Percentiles rank a stretch among this genome's conserved stretches.
phyloP scores from a whole-genome alignment of 768 basidiomycete species.

The Brasilioporus rufonigricans region DNA sequence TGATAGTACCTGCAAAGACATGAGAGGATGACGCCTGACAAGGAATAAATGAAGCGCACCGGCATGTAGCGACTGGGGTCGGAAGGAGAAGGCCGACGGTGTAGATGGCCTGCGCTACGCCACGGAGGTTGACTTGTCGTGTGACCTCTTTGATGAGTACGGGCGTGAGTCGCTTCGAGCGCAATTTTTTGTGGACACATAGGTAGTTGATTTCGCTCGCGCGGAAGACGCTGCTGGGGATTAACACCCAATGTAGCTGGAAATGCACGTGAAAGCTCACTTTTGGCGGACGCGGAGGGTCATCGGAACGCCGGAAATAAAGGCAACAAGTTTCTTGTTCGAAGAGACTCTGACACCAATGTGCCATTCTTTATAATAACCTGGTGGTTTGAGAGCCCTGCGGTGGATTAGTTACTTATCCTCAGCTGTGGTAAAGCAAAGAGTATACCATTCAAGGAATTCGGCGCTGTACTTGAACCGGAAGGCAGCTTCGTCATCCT shows the following conservation, averaged over 20 bases:
- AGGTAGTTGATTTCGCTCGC: slow-evolving; percentile 96
- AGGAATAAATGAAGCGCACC: slow-evolving; percentile 41
- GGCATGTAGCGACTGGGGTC: slow-evolving; percentile 86
- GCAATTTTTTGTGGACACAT: slow-evolving; percentile 95
- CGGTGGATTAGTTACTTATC: not conserved
- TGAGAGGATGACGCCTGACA: slow-evolving; percentile 4
- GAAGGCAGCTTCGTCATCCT: slow-evolving; percentile 95
- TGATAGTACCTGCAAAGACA: slow-evolving; percentile 72
- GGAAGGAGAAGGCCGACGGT: slow-evolving; percentile 93
- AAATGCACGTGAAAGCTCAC: slow-evolving; percentile 44
- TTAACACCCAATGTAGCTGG: slow-evolving; percentile 4
- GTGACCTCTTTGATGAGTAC: slow-evolving; percentile 98
- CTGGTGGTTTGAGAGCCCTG: slow-evolving; percentile 94
- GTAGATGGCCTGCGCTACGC: slow-evolving; percentile 96
- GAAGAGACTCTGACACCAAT: slow-evolving; percentile 89
- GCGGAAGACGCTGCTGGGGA: slow-evolving; percentile 52
- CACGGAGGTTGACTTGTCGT: slow-evolving; percentile 82
- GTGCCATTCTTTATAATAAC: slow-evolving; percentile 93
- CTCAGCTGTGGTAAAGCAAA: not conserved
- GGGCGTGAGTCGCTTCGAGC: slow-evolving; percentile 91
- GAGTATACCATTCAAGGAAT: slow-evolving; percentile 80
- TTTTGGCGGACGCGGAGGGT: slow-evolving; percentile 78
- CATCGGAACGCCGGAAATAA: slow-evolving; percentile 92
- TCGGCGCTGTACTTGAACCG: slow-evolving; percentile 95
- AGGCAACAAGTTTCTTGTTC: slow-evolving; percentile 92